Base-by-base conservation (phyloP, 768 basidiomycete genomes). In the Glaciozyma martinii region DNA sequence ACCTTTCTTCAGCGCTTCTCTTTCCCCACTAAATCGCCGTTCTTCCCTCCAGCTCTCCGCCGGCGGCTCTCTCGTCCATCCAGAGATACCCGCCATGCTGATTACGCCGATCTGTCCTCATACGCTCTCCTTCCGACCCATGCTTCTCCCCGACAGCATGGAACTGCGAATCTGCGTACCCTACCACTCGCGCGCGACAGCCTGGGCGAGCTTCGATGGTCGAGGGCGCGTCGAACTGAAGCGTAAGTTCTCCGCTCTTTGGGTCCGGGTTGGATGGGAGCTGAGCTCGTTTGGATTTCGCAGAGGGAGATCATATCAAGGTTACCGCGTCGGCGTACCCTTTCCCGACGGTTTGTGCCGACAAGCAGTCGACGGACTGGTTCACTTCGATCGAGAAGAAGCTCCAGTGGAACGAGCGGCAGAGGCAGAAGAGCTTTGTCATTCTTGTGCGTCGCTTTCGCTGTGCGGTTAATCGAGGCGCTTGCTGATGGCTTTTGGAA, bases 221-320 rank as follows among this genome's bases (percentile, higher is more conserved):
- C 85, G 95, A 53, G 95, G 95, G 1, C 83, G 95, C 42, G 88
- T 99, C 18, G 95, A 99, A 78, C 80, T 98, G 29, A 89, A 89
- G 77, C 95, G 94, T 94, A 74, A 74, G 90, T 81, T 63, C 59
- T 19, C 32, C 42, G n/a, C 46, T 55, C 44, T 60, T 37, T 57
- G 6, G n/a, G 33, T n/a, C 59, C 32, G 19, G 4, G 21, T 12
- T 30, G 21, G 15, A 46, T 13, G 33, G n/a, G 27, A n/a, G 56
- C 25, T 37, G 32, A 47, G 3, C 7, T 3, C 30, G 5, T 29
- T 3, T 42, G 6, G 59, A n/a, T n/a, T 61, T 40, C 67, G 44
- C 79, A 97, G 93, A 98, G 86, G 95, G 95, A 49, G 95, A 99
- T 74, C 94, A 98, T 75, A 97, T 99, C 80, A 98, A 94, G 78